A percentile compares a stretch with the other conserved stretches of the same genome.
phyloP scores from a whole-genome alignment of 169 alveolate species.

The Ichthyophthirius multifiliis region DNA sequence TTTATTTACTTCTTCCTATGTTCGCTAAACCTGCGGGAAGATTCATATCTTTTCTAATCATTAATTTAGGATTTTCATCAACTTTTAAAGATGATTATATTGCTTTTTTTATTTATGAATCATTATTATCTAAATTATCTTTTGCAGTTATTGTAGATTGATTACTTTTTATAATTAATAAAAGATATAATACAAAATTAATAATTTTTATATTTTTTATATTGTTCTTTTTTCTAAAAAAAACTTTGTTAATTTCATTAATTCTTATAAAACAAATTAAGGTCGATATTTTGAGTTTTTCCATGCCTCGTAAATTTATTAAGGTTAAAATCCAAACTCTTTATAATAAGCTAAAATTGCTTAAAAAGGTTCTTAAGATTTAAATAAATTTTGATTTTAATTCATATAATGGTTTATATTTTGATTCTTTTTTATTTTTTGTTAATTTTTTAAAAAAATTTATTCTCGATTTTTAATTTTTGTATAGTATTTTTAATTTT shows the following conservation, averaged over 20 bases:
- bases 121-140: neutral
- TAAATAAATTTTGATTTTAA: too few relatives aligned
- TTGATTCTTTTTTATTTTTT: too few relatives aligned
- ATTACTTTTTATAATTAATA: too few relatives aligned
- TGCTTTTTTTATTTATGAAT: neutral
- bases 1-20: slow-evolving; percentile 9
- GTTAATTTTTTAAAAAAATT: too few relatives aligned
- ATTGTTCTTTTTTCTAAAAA: too few relatives aligned
- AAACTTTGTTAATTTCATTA: neutral
- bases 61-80: neutral
- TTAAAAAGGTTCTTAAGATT: slow-evolving; percentile 24
- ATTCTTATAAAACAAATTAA: neutral
- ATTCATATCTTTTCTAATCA: neutral
- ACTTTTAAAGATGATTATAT: neutral
- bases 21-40: neutral
- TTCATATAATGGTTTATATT: too few relatives aligned
- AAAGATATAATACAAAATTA: too few relatives aligned
- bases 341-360: slow-evolving; percentile 15
- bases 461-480: too few relatives aligned
- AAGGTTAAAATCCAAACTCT: neutral
- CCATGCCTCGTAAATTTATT: slow-evolving; percentile 1
- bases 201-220: too few relatives aligned
- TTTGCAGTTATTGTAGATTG: neutral
- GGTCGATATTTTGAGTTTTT: neutral
- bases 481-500: too few relatives aligned